phyloP scores from a whole-genome alignment of 2,329 filamentous ascomycete genomes.

The Domatiomyces catenatus region DNA sequence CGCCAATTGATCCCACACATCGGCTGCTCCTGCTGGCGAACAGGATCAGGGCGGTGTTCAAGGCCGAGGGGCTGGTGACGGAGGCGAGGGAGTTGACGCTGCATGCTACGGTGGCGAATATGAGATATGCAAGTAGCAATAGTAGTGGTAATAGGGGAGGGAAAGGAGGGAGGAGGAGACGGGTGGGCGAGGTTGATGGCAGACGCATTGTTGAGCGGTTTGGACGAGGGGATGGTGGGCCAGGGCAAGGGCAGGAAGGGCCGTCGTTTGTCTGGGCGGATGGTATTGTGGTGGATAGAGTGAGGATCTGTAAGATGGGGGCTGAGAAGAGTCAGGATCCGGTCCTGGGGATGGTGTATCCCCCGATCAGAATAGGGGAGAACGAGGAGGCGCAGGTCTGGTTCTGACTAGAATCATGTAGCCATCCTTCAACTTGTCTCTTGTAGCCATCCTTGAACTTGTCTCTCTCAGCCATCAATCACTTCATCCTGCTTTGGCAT shows the following conservation, averaged over 20 bases:
- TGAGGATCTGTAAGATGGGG: slow-evolving; percentile 79
- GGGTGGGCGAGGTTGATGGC: slow-evolving; percentile 31
- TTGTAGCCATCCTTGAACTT: not conserved
- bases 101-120: slow-evolving; percentile 78
- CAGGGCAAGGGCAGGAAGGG: slow-evolving; percentile 10
- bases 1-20: slow-evolving; percentile 21
- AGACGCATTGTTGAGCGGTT: slow-evolving; percentile 22
- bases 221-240: slow-evolving; percentile 21
- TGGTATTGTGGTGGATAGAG: slow-evolving; percentile 47
- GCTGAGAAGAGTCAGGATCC: slow-evolving; percentile 48
- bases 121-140: slow-evolving; percentile 46
- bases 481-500: not conserved
- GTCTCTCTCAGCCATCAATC: not conserved
- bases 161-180: slow-evolving; percentile 1
- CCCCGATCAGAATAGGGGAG: not conserved
- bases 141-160: slow-evolving; percentile 8
- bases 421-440: no score
- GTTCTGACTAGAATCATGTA: not conserved
- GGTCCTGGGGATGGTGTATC: slow-evolving; percentile 37
- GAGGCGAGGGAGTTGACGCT: slow-evolving; percentile 48
- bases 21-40: slow-evolving; percentile 25
- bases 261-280: slow-evolving; percentile 55
- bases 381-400: not conserved
- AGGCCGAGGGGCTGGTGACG: slow-evolving; percentile 27
- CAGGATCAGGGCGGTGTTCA: slow-evolving; percentile 2